Base-by-base conservation (phyloP, 495 filamentous ascomycete genomes). In the Talaromyces adpressus region DNA sequence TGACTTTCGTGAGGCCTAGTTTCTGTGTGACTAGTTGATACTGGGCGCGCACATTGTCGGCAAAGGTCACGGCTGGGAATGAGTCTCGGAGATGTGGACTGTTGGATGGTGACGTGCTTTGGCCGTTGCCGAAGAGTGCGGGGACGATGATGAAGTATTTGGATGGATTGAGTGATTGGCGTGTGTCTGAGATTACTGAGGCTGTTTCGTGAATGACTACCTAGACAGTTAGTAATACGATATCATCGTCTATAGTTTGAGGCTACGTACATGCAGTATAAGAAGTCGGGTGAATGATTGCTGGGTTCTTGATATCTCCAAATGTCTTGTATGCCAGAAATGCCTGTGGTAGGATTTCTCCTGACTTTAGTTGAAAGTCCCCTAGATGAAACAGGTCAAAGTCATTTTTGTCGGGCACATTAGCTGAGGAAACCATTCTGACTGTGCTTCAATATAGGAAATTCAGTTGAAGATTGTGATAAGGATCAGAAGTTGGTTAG, bases 301-400 rank as follows among this genome's bases (percentile, higher is more conserved):
- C 84, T 20, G 87, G 87, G n/a, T 74, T 78, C 6, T 72, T 79
- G 1, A 82, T 73, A 58, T 87, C 79, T 6, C 88, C 88, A 66
- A 89, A 86, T 9, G 88, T 88, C 71, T 87, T 89, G 74, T 87
- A 91, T 27, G 88, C 87, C 63, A 91, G 80, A 47, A 82, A 72
- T 14, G 87, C 84, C 70, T 86, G 71, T 23, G 72, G 64, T 29
- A 89, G 81, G 47, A 71, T 78, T 62, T 82, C 76, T 27, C 85
- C 85, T 30, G 79, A 82, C 67, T 87, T 82, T 22, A 89, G 79
- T 65, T 84, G 74, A 80, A 85, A 88, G 70, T 88, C 82, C 11
- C 84, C 86, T 5, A 88, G 77, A 39, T 81, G 73, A 65, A 79
- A 87, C 6, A 70, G 84, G 16, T 83, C 72, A 63, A 78, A 82